Conservation (phyloP, 179 eudicot species). For the Vitellaria paradoxa region DNA sequence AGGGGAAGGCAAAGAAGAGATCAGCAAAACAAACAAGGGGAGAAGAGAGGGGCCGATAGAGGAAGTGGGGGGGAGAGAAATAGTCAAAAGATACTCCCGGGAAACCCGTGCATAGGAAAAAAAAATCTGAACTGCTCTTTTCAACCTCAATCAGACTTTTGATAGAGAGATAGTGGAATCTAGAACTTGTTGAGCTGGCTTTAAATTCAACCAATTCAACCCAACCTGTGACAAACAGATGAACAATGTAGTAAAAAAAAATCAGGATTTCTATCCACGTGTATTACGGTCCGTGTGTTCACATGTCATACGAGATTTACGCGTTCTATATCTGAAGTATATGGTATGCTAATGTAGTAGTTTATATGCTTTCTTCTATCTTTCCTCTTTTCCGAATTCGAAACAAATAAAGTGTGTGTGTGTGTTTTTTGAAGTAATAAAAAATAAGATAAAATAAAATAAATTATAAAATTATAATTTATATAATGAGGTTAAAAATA, state of each 20-base stretch:
- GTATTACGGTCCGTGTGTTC: neutral
- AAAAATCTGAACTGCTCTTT: neutral
- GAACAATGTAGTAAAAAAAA: neutral
- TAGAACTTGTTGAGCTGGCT: slow-evolving; percentile 6
- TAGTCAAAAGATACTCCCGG: slow-evolving; percentile 19
- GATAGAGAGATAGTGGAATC: slow-evolving; percentile 1
- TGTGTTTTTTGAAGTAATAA: no score
- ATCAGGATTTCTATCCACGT: neutral
- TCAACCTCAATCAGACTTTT: neutral
- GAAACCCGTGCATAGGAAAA: slow-evolving; percentile 18
- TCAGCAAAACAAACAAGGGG: neutral
- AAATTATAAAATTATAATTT: no score
- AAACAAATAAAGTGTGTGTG: no score
- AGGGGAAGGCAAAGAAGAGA: neutral
- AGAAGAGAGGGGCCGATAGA: neutral
- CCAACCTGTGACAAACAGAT: slow-evolving; percentile 23
- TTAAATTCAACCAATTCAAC: neutral
- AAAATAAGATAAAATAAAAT: no score
- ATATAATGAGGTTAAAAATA: no score
- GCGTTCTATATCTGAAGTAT: no score
- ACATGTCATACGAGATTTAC: no score
- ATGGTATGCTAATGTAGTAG: no score
- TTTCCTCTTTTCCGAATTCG: no score
- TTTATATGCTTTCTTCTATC: no score
- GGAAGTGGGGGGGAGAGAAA: slow-evolving; percentile 9